Conservation (phyloP, 345 rosid species). For the Citrus hindsii region DNA sequence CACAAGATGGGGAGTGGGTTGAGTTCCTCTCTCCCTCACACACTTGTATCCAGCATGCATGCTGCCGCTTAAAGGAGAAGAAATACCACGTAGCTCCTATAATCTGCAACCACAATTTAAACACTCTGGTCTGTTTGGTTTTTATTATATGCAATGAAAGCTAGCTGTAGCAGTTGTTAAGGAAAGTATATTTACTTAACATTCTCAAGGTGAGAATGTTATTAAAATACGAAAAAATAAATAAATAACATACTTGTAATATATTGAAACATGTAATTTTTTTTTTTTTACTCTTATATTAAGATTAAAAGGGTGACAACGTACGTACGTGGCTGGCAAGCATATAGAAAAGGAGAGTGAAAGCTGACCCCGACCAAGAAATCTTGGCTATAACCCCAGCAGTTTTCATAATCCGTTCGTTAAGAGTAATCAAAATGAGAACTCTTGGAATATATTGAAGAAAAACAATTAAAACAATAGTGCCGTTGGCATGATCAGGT, state of each 20-base stretch:
- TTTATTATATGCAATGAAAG: too few relatives aligned
- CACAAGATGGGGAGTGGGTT: slow-evolving; percentile 49
- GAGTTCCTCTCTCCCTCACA: slow-evolving; percentile 51
- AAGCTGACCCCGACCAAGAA: slow-evolving; percentile 89
- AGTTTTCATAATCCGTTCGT: slow-evolving; percentile 70
- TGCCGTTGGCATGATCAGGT: slow-evolving; percentile 58
- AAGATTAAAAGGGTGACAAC: neutral
- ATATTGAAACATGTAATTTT: too few relatives aligned
- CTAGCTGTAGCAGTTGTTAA: too few relatives aligned
- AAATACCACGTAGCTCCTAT: slow-evolving; percentile 82
- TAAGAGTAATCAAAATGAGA: slow-evolving; percentile 64
- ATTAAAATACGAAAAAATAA: too few relatives aligned
- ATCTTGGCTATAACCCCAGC: slow-evolving; percentile 83
- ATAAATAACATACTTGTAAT: too few relatives aligned
- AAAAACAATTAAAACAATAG: slow-evolving; percentile 68
- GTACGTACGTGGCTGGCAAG: slow-evolving; percentile 76
- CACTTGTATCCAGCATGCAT: slow-evolving; percentile 59
- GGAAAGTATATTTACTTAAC: too few relatives aligned
- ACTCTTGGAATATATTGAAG: slow-evolving; percentile 78
- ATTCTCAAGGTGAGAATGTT: too few relatives aligned
- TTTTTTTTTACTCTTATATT: too few relatives aligned
- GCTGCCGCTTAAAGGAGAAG: slow-evolving; percentile 65
- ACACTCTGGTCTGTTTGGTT: too few relatives aligned
- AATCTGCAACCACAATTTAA: slow-evolving; percentile 33
- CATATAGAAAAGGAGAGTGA: slow-evolving; percentile 67